Evolutionary conservation across 768 basidiomycete species (phyloP).

Genomic region (Lactifluus piperatus): DNA sequence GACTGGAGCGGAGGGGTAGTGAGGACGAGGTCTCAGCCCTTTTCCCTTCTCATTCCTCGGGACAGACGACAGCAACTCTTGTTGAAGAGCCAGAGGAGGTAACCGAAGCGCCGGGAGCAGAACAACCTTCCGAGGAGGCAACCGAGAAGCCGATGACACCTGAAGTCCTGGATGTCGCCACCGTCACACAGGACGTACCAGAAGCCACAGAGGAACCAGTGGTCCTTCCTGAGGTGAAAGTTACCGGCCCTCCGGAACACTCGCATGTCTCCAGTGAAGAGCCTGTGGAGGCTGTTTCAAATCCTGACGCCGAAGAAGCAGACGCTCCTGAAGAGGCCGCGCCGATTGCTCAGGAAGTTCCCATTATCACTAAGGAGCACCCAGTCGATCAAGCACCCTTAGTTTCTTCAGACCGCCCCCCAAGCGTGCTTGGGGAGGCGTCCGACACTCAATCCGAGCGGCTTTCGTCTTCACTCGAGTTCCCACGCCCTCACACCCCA

Average conservation of each 20-base stretch:
- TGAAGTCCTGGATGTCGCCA: neutral
- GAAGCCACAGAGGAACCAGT: neutral
- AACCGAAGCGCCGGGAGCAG: neutral
- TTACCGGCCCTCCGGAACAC: neutral
- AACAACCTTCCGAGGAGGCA: neutral
- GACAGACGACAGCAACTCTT: conserved; percentile 7
- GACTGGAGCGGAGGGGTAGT: neutral
- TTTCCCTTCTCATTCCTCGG: conserved; percentile 8
- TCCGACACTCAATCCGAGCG: conserved; percentile 15
- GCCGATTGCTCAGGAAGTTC: neutral
- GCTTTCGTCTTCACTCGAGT: conserved; percentile 10
- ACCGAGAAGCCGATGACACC: neutral
- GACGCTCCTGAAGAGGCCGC: neutral
- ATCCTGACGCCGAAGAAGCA: neutral
- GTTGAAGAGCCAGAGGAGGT: conserved; percentile 7
- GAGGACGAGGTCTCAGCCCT: neutral
- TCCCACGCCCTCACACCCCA: conserved; percentile 8
- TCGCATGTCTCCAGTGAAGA: conserved; percentile 1
- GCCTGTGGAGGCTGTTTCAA: neutral
- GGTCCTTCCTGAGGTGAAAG: neutral
- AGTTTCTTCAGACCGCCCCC: neutral
- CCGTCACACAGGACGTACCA: neutral
- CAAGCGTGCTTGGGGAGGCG: neutral
- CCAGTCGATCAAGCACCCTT: neutral
- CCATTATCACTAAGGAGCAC: neutral